Conservation (phyloP, 1,284 basidiomycete genomes). For the Rhodotorula mucilaginosa region DNA sequence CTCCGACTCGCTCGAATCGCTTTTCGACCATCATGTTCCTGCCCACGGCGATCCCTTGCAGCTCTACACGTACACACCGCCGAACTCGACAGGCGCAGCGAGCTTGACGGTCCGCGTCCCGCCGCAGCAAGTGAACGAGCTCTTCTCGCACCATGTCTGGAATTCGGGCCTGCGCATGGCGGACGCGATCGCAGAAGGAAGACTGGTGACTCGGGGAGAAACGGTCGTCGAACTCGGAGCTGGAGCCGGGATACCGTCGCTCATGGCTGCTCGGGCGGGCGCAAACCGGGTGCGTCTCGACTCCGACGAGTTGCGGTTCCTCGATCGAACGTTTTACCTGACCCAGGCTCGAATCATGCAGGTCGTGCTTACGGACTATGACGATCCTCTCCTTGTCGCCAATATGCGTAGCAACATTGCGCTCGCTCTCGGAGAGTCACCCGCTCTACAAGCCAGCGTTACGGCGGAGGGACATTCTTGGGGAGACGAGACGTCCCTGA, state of each 20-base stretch:
- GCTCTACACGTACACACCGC: constrained; percentile 21
- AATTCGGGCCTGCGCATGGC: constrained; percentile 7
- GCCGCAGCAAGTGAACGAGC: constrained; percentile 17
- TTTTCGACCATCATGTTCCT: constrained; percentile 27
- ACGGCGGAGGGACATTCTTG: constrained; percentile 17
- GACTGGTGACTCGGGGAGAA: neutral
- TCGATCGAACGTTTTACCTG: neutral
- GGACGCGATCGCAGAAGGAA: neutral
- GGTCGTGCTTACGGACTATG: constrained; percentile 27
- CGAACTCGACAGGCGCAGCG: neutral
- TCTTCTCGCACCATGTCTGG: constrained; percentile 30
- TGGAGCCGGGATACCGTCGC: constrained; percentile 22
- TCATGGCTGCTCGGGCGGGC: constrained; percentile 18
- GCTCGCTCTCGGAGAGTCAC: constrained; percentile 4
- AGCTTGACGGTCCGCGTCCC: constrained; percentile 12
- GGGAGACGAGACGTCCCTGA: constrained; percentile 2
- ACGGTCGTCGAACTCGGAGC: constrained; percentile 25
- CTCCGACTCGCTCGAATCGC: constrained; percentile 7
- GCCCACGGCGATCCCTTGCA: constrained; percentile 21
- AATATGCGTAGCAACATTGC: constrained; percentile 19
- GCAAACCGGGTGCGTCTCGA: neutral
- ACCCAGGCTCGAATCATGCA: neutral
- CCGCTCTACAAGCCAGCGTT: neutral
- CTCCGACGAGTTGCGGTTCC: too few species aligned
- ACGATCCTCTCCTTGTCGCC: constrained; percentile 16